Percentiles rank a stretch among this genome's conserved stretches.
Conservation (phyloP, 306 rosid species). For the Boehmeria nivea region DNA sequence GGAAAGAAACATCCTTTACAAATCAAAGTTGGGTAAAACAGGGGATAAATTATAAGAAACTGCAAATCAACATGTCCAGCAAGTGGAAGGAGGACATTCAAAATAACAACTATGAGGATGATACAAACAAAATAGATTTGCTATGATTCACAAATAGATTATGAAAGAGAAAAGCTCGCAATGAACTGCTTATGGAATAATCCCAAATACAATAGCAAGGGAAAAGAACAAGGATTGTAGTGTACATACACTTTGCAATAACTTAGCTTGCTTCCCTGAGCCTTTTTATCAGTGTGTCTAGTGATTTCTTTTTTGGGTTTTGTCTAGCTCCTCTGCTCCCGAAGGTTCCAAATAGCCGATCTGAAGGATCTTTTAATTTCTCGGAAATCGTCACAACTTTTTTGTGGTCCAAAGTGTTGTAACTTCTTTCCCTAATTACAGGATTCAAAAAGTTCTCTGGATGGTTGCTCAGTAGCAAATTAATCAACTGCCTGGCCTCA, state of each 20-base stretch:
- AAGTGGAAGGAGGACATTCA: no score
- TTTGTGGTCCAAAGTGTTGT: slow-evolving; percentile 70
- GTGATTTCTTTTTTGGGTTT: slow-evolving; percentile 91
- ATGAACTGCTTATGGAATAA: slow-evolving; percentile 37
- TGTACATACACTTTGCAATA: slow-evolving; percentile 41
- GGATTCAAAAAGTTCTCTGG: slow-evolving; percentile 91
- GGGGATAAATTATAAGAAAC: no score
- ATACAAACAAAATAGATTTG: slow-evolving; percentile 12
- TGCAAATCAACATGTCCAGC: no score
- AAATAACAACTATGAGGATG: neutral
- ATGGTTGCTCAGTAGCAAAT: slow-evolving; percentile 79
- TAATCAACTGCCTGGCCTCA: slow-evolving; percentile 74
- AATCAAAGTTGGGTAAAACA: no score
- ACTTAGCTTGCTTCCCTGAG: slow-evolving; percentile 81
- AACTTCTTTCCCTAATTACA: slow-evolving; percentile 94
- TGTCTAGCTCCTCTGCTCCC: slow-evolving; percentile 82
- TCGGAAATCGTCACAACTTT: slow-evolving; percentile 77
- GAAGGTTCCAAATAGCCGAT: slow-evolving; percentile 85
- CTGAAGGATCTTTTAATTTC: slow-evolving; percentile 84
- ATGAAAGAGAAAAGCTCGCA: slow-evolving; percentile 24
- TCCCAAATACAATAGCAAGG: slow-evolving; percentile 33
- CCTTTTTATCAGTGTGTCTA: slow-evolving; percentile 64
- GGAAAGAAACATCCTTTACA: no score
- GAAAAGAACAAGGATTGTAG: slow-evolving; percentile 41
- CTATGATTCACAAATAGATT: slow-evolving; percentile 20